These are phyloP conservation scores for Acer campestre DNA, from an alignment of 345 rosid genomes.

Conservation along the genomic window DNA sequence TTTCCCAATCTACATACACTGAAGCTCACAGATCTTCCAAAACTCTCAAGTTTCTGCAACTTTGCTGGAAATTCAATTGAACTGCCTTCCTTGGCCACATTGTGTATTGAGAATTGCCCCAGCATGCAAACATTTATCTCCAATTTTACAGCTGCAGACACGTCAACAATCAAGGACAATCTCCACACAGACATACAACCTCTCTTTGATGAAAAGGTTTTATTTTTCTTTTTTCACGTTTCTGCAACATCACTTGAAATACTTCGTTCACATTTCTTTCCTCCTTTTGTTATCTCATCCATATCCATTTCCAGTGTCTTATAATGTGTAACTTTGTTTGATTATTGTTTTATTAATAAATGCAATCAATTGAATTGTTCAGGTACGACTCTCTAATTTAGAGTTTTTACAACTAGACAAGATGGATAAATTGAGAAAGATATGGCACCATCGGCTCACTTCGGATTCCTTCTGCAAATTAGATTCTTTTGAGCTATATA, in stretches of 20 bases:
- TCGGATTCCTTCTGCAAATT: slow-evolving; percentile 1
- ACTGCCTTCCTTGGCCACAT: not conserved
- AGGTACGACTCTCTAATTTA: not conserved
- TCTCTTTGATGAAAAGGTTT: not conserved
- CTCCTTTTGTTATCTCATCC: not conserved
- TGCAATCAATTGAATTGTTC: too few relatives aligned
- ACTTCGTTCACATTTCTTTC: not conserved
- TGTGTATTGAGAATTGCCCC: not conserved
- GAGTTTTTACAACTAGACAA: not conserved
- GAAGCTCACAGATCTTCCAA: not conserved
- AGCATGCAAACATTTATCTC: not conserved
- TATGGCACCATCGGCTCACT: not conserved
- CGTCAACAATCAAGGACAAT: not conserved
- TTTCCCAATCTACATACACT: not conserved
- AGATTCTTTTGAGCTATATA: not conserved
- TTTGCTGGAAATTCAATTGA: not conserved
- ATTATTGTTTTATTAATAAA: too few relatives aligned
- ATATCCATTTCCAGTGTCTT: not conserved
- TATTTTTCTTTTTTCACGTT: not conserved
- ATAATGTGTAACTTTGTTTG: not conserved
- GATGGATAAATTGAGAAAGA: not conserved
- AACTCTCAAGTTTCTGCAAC: not conserved
- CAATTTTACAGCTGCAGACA: too few relatives aligned
- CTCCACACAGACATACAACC: not conserved
- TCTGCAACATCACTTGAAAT: not conserved